Percentiles rank a stretch among this genome's conserved stretches.
These are phyloP conservation scores for Umbelopsis sp. DNA, from an alignment of 192 early-diverging fungal species.

Conservation along the genomic window DNA sequence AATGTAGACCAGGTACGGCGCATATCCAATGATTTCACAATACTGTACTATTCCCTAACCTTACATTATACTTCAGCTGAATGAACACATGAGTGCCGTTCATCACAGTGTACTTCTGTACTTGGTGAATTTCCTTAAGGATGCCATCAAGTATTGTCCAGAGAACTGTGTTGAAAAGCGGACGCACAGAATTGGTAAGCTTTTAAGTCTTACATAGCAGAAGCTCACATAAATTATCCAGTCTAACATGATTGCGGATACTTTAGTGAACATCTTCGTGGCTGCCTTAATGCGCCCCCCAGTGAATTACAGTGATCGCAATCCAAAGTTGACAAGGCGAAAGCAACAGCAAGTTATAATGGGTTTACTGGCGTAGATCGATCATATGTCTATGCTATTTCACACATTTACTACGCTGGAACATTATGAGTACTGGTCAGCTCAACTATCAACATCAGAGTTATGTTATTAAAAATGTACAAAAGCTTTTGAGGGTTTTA, in stretches of 20 bases:
- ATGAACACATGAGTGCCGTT: slow-evolving; percentile 61
- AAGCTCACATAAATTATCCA: neutral
- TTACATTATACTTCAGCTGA: slow-evolving; percentile 39
- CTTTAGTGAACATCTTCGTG: slow-evolving; percentile 43
- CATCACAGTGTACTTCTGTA: slow-evolving; percentile 82
- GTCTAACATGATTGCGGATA: neutral
- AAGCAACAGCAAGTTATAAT: slow-evolving; percentile 17
- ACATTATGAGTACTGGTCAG: too few species aligned
- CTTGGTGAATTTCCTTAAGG: slow-evolving; percentile 75
- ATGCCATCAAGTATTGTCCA: slow-evolving; percentile 48
- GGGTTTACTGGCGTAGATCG: neutral
- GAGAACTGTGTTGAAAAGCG: slow-evolving; percentile 27
- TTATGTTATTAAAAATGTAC: slow-evolving; percentile 16
- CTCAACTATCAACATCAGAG: too few species aligned
- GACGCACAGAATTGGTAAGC: slow-evolving; percentile 47
- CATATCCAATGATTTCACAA: too few species aligned
- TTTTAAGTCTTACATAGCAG: too few species aligned
- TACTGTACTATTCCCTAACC: too few species aligned
- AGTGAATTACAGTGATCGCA: slow-evolving; percentile 26
- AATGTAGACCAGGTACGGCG: neutral
- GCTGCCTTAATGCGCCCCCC: slow-evolving; percentile 42
- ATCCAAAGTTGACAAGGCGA: slow-evolving; percentile 26
- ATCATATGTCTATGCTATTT: neutral
- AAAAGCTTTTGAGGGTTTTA: slow-evolving; percentile 13
- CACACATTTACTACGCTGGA: neutral